Base-by-base conservation (phyloP, 495 filamentous ascomycete genomes). In the Bombardia bombarda region DNA sequence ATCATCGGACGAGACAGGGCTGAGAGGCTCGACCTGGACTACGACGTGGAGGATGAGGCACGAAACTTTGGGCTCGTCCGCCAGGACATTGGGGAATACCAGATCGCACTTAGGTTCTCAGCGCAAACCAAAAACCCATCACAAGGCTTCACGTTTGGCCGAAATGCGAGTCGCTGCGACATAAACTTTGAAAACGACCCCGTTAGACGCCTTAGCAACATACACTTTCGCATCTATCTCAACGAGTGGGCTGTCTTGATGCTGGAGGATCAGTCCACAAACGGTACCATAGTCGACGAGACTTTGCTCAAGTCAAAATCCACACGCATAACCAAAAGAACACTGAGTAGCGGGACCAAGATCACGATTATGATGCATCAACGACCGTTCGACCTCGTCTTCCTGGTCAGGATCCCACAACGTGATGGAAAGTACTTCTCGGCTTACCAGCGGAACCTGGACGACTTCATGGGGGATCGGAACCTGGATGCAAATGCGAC, bases 261-360 rank as follows among this genome's bases (percentile, higher is more conserved):
- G 89, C 63, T 97, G 4, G 80, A 94, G 58, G 92, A 98, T 49
- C 73, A 75, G 40, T 97, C 92, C 0, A 94, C 88, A 0, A 97
- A 95, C 49, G 92, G 92, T 18, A 97, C 93, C 6, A 61, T 86
- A 26, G 88, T 98, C 36, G 89, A 94, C 59, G 66, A 75, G 18
- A 62, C 62, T 18, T 67, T 78, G 14, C 70, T 95, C 1, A 71
- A 61, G 43, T 48, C 51, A 25, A 77, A 76, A 50, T 63, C 50
- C 17, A 59, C 68, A 1, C 52, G 43, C 6, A 65, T 67, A 40
- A 55, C 53, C 32, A 65, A 42, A 48, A 78, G 82, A 21, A 88
- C 87, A 59, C 69, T 95, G 10, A 70, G 67, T 19, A 77, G 78
- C 31, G 86, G 87, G 5, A 84, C 80, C 13, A 78, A 83, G 38